Evolutionary conservation across 1,139 yeast species (phyloP), one percentile per base, ranked within the genome.

Genomic region (Yamadazyma kanchanaburiensis): DNA sequence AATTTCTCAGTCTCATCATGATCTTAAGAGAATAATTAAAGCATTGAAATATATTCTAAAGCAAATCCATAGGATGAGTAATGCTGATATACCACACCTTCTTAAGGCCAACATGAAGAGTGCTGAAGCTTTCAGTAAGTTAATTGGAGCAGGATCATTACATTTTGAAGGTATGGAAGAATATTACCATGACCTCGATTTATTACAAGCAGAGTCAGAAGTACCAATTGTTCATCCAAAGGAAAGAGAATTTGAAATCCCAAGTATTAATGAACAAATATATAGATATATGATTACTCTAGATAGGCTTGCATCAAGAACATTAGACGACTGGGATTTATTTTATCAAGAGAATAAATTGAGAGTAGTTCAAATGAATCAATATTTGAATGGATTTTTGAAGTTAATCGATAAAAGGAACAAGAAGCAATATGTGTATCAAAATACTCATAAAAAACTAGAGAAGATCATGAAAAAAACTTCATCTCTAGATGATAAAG

Each of bases 321-420:
- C 68, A 1, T 40, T 60, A 15, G 53, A 48, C 21, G 60, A 54
- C 7, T 58, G 69, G 52, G 62, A 60, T 15, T 28, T 35, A 1
- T 56, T 57, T 33, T 46, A 53, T 19, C 58, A 57, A 16, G 49
- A 58, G 5, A 49, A 68, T 25, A 50, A 52, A 16, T 36, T 49
- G 2, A 53, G 65, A 38, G 53, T 70, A 17, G 48, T 56, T 24
- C 68, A 61, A 26, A 67, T 74, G 73, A 52, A 50, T 22, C 49
- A 46, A 3, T 55, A 63, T 29, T 45, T 74, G 32, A 59, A 61
- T 16, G 57, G 55, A 6, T 46, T 63, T 2, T 46, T 64, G 35
- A 68, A 65, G 39, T 45, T 73, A 22, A 55, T 74, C 20, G 62
- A 62, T 18, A 69, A 70, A 41, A 52, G 80, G 32, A 56, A 60